These are phyloP conservation scores for Beauveria asiatica DNA, from an alignment of 2,329 filamentous ascomycete genomes.

Conservation along the genomic window DNA sequence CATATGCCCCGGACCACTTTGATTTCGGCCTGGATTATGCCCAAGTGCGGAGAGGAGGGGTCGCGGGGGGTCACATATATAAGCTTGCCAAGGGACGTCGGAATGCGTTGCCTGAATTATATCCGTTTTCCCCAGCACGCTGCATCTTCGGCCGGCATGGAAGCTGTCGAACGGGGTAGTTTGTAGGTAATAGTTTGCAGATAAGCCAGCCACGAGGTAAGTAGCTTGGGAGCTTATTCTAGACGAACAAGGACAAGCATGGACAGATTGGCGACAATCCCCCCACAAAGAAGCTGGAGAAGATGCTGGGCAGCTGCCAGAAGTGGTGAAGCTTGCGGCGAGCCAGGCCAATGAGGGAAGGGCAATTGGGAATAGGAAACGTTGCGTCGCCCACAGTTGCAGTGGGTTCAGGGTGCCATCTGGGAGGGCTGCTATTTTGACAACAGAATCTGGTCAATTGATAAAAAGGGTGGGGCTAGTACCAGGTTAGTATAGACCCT, in stretches of 20 bases:
- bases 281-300: background rate
- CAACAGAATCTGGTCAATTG: no score
- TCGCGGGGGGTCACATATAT: slow-evolving; percentile 15
- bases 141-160: background rate
- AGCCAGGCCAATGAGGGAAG: slow-evolving; percentile 4
- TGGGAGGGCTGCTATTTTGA: no score
- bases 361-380: slow-evolving; percentile 10
- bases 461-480: no score
- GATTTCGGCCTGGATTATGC: background rate
- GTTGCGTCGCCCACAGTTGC: slow-evolving; percentile 10
- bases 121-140: background rate
- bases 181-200: slow-evolving; percentile 8
- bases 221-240: background rate
- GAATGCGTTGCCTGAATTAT: background rate
- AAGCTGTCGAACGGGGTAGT: background rate
- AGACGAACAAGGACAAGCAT: background rate
- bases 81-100: background rate
- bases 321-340: slow-evolving; percentile 2
- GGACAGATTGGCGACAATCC: background rate
- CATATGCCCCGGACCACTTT: background rate
- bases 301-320: background rate
- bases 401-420: background rate
- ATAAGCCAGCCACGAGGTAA: background rate
- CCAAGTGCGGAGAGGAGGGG: background rate
- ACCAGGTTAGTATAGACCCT: no score